Conservation (phyloP, 108 stramenopile genomes). For the Aurantiochytrium sp. region DNA sequence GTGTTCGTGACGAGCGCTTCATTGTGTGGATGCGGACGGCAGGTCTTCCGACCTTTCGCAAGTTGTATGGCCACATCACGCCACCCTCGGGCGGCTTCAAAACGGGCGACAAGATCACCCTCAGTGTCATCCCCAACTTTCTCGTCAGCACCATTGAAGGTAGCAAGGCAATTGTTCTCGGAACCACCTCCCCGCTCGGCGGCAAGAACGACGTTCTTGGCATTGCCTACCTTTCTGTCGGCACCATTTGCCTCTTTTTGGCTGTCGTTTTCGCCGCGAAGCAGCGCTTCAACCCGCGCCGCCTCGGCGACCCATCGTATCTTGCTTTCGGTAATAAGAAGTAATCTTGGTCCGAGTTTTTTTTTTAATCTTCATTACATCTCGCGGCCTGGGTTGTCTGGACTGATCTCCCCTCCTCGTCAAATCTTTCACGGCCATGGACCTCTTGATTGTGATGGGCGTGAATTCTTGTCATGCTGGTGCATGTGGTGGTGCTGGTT, state of each 20-base stretch:
- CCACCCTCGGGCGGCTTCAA: conserved; percentile 59
- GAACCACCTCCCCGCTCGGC: conserved; percentile 71
- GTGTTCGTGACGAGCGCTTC: conserved; percentile 93
- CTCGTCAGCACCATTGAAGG: conserved; percentile 72
- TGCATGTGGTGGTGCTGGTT: no score
- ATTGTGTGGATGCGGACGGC: conserved; percentile 98
- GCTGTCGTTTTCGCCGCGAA: conserved; percentile 73
- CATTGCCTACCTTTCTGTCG: conserved; percentile 67
- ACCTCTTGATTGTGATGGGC: no score
- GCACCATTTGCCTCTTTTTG: conserved; percentile 59
- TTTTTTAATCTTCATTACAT: background rate
- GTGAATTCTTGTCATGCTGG: no score
- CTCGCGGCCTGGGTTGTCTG: no score
- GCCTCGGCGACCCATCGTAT: conserved; percentile 76
- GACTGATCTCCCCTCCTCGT: no score
- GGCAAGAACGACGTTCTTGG: conserved; percentile 81
- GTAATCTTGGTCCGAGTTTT: background rate
- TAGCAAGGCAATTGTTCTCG: conserved; percentile 71
- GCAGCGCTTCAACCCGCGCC: conserved; percentile 66
- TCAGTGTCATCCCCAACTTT: conserved; percentile 74
- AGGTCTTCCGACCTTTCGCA: conserved; percentile 80
- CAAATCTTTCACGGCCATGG: no score
- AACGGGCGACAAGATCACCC: conserved; percentile 54
- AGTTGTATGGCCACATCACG: conserved; percentile 86
- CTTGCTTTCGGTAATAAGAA: conserved; percentile 66